phyloP scores from a whole-genome alignment of 2,329 filamentous ascomycete species.

The Fusarium sp. region DNA sequence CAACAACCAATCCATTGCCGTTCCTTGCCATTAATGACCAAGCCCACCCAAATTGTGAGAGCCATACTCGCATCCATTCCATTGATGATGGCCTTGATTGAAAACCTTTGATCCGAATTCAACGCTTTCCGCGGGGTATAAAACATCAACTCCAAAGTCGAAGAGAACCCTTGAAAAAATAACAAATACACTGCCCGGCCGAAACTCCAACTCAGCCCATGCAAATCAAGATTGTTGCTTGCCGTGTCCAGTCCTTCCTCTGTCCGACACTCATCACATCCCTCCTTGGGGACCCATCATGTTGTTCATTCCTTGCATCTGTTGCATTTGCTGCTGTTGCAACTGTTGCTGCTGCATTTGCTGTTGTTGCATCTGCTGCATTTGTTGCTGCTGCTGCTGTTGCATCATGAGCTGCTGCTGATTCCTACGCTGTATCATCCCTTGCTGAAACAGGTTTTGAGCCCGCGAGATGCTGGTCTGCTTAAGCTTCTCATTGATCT shows the following conservation, averaged over 20 bases:
- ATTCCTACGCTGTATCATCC: slow-evolving; percentile 48
- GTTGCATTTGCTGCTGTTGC: slow-evolving; percentile 48
- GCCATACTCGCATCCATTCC: neutral
- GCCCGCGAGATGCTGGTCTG: slow-evolving; percentile 55
- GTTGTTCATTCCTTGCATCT: slow-evolving; percentile 49
- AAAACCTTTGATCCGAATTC: slow-evolving; percentile 34
- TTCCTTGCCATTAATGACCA: slow-evolving; percentile 27
- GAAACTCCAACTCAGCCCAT: slow-evolving; percentile 33
- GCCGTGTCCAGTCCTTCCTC: slow-evolving; percentile 17
- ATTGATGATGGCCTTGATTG: slow-evolving; percentile 10
- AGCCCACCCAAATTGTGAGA: slow-evolving; percentile 7
- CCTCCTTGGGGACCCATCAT: slow-evolving; percentile 66
- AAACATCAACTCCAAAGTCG: slow-evolving; percentile 40
- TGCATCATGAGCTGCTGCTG: slow-evolving; percentile 49
- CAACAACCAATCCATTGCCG: slow-evolving; percentile 19
- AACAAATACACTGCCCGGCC: slow-evolving; percentile 18
- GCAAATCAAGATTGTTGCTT: slow-evolving; percentile 16
- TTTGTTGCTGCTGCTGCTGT: slow-evolving; percentile 44
- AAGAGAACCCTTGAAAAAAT: slow-evolving; percentile 19
- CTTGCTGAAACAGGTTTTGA: slow-evolving; percentile 48
- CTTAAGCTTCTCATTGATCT: slow-evolving; percentile 59
- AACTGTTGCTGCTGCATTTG: slow-evolving; percentile 38
- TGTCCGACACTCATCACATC: slow-evolving; percentile 50
- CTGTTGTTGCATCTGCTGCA: slow-evolving; percentile 41
- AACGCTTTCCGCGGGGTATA: slow-evolving; percentile 49